Percentiles rank a stretch among this genome's conserved stretches.
phyloP scores from a whole-genome alignment of 768 basidiomycete genomes.

The Porphyrellus cyaneotinctus region DNA sequence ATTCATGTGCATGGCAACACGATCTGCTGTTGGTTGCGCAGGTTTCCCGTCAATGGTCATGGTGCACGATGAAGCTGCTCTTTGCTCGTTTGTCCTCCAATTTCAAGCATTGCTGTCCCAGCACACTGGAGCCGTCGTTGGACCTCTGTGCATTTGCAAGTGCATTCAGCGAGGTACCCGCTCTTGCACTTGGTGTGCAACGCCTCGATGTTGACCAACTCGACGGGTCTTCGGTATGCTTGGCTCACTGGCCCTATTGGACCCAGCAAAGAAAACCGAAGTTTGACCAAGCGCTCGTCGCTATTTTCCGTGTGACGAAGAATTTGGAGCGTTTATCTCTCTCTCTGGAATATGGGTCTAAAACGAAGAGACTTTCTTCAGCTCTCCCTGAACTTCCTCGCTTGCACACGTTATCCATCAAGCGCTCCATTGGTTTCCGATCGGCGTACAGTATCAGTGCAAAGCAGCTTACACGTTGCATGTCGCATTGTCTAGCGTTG shows the following conservation, averaged over 20 bases:
- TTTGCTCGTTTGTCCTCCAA: neutral
- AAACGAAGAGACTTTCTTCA: neutral
- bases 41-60: constrained; percentile 7
- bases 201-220: neutral
- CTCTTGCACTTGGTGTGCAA: neutral
- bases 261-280: neutral
- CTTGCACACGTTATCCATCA: neutral
- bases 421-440: too few relatives aligned
- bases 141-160: neutral
- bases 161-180: neutral
- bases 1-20: neutral
- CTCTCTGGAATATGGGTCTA: neutral
- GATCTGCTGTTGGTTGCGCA: constrained; percentile 5
- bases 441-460: neutral
- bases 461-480: neutral
- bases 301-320: constrained; percentile 1
- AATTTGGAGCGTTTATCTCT: neutral
- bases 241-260: neutral
- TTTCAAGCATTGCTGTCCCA: too few relatives aligned
- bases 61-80: neutral
- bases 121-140: neutral
- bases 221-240: neutral
- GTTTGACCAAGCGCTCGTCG: neutral
- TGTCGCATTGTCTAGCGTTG: neutral
- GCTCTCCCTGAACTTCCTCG: neutral